Conservation (phyloP, 2,329 filamentous ascomycete species). For the Aspergillus aculeatinus region DNA sequence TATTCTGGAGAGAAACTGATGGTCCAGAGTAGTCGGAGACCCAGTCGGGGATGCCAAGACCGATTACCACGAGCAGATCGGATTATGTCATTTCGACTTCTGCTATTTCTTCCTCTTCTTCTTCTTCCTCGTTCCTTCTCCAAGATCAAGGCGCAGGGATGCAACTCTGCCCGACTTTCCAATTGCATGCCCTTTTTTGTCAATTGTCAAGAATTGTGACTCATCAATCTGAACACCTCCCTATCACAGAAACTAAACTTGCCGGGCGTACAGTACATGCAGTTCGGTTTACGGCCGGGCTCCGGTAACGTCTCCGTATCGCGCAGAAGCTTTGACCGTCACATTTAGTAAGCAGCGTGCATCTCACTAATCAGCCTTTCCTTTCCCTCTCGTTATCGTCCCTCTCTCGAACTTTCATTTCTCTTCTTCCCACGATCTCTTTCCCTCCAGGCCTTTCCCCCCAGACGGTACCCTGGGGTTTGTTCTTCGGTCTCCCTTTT, state of each 20-base stretch:
- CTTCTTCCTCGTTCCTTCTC: not conserved
- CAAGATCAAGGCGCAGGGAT: not conserved
- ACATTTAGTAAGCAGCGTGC: constrained; percentile 6
- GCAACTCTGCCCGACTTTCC: not conserved
- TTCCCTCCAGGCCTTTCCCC: not conserved
- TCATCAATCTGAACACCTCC: not conserved
- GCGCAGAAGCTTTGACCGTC: not conserved
- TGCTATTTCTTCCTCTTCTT: not conserved
- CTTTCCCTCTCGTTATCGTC: constrained; percentile 5
- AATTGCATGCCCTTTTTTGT: not conserved
- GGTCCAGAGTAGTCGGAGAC: not conserved
- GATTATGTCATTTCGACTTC: not conserved
- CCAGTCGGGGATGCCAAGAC: not conserved
- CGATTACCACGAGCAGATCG: not conserved
- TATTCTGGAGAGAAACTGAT: too few species aligned
- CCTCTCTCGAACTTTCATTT: not conserved
- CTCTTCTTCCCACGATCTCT: not conserved
- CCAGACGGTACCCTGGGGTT: constrained; percentile 6
- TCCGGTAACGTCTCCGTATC: constrained; percentile 3
- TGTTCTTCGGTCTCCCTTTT: constrained; percentile 11
- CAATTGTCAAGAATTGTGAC: not conserved
- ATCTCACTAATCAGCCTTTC: constrained; percentile 6
- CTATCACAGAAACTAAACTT: not conserved
- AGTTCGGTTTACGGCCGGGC: not conserved
- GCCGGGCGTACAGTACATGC: not conserved